Conservation (phyloP, 139 green algal species). For the Chlorella vulgaris region DNA sequence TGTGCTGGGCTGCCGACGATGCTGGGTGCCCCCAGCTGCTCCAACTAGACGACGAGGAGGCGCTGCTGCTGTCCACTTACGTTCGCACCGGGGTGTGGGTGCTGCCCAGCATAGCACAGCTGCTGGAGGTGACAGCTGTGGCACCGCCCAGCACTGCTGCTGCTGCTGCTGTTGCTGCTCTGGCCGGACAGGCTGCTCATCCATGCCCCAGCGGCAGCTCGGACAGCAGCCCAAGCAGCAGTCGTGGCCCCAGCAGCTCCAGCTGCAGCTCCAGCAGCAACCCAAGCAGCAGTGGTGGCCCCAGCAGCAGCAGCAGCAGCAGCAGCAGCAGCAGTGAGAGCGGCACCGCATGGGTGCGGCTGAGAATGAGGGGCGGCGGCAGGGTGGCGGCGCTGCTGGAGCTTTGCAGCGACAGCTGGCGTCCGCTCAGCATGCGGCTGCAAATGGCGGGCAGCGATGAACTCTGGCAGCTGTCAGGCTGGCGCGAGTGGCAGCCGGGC, state of each 20-base stretch:
- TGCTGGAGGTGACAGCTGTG: background rate
- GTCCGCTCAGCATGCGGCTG: slow-evolving; percentile 11
- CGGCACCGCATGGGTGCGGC: background rate
- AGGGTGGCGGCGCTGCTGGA: background rate
- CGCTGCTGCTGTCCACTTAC: slow-evolving; percentile 40
- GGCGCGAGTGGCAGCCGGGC: slow-evolving; percentile 10
- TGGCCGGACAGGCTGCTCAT: too few species aligned
- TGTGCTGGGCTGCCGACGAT: slow-evolving; percentile 20
- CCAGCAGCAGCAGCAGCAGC: too few species aligned
- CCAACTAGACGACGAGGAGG: slow-evolving; percentile 46
- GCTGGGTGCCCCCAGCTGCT: slow-evolving; percentile 21
- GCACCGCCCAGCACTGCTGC: background rate
- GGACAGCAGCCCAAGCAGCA: too few species aligned
- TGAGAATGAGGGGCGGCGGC: slow-evolving; percentile 2
- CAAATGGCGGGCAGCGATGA: slow-evolving; percentile 8
- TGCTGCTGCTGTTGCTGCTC: too few species aligned
- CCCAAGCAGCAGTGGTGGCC: too few species aligned
- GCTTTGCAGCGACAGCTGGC: slow-evolving; percentile 1
- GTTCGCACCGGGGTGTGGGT: slow-evolving; percentile 39
- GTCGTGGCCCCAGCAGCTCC: too few species aligned
- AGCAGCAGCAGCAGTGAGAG: too few species aligned
- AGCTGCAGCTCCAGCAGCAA: too few species aligned
- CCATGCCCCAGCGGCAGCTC: too few species aligned
- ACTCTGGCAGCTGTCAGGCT: slow-evolving; percentile 10
- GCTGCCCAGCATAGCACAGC: slow-evolving; percentile 14